Percentiles rank a stretch among this genome's conserved stretches.
These are phyloP conservation scores for Pascua guehoae DNA, from an alignment of 1,284 basidiomycete species.

Conservation along the genomic window DNA sequence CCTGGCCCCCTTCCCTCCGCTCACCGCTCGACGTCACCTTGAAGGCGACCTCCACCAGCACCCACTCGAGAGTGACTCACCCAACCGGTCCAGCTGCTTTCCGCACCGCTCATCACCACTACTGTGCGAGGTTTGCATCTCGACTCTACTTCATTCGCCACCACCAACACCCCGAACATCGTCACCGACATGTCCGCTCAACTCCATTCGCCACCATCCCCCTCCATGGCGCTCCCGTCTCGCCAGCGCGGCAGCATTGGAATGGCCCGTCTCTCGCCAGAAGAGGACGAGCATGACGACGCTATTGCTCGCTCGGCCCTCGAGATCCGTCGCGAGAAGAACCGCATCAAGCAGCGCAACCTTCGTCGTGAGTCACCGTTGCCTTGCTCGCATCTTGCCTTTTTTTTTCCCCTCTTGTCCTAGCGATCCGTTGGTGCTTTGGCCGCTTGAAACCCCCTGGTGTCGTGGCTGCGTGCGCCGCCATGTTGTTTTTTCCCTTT, in stretches of 20 bases:
- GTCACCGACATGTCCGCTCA: slow-evolving; percentile 8
- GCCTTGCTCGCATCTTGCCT: background rate
- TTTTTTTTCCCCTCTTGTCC: background rate
- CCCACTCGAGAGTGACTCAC: too few relatives aligned
- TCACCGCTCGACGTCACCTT: too few relatives aligned
- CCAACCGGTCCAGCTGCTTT: too few relatives aligned
- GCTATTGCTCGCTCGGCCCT: slow-evolving; percentile 15
- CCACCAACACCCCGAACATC: background rate
- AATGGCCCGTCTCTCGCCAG: slow-evolving; percentile 11
- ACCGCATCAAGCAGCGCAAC: slow-evolving; percentile 40
- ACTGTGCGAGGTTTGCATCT: background rate
- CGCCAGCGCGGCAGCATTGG: slow-evolving; percentile 4
- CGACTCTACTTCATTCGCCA: background rate
- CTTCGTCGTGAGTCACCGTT: slow-evolving; percentile 28
- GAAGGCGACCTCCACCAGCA: too few relatives aligned
- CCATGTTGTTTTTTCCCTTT: too few relatives aligned
- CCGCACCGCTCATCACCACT: background rate
- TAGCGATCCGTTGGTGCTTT: background rate
- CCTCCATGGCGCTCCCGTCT: slow-evolving; percentile 11
- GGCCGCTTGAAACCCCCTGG: background rate
- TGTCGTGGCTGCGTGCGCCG: too few relatives aligned
- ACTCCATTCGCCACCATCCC: slow-evolving; percentile 16
- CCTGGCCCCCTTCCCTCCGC: too few relatives aligned
- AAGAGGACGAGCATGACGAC: slow-evolving; percentile 12
- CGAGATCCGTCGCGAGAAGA: slow-evolving; percentile 35